Percentiles rank a stretch among this genome's conserved stretches.
These are phyloP conservation scores for Hyphopichia burtonii DNA, from an alignment of 1,139 yeast genomes.

Conservation along the genomic window DNA sequence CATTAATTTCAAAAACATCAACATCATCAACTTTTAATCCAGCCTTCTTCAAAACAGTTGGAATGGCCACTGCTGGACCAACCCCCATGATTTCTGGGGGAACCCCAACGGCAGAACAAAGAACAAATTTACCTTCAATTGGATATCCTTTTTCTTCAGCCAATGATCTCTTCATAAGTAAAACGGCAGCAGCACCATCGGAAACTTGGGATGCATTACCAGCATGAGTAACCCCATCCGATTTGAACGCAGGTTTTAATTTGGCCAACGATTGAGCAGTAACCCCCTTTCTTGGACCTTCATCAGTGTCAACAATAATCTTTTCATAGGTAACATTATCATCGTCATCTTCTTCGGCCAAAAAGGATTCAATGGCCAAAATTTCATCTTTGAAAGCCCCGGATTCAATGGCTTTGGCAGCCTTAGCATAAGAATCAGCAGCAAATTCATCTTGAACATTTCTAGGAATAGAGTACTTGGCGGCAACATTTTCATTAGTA, in stretches of 20 bases:
- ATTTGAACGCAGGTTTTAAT: constrained; percentile 83
- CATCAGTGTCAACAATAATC: constrained; percentile 67
- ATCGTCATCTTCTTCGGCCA: constrained; percentile 51
- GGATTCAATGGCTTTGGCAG: constrained; percentile 65
- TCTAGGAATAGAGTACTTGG: constrained; percentile 63
- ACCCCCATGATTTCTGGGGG: constrained; percentile 98
- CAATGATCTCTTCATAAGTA: constrained; percentile 82
- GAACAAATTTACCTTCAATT: constrained; percentile 71
- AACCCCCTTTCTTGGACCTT: constrained; percentile 88
- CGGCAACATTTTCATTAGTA: constrained; percentile 42
- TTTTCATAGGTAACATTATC: constrained; percentile 41
- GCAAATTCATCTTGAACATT: constrained; percentile 83
- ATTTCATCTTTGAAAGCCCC: constrained; percentile 86
- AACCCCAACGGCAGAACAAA: constrained; percentile 78
- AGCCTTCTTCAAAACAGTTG: constrained; percentile 66
- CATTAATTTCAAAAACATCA: constrained; percentile 82
- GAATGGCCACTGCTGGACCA: constrained; percentile 94
- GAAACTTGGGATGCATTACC: constrained; percentile 96
- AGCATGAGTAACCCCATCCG: constrained; percentile 84
- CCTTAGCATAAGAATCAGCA: constrained; percentile 79
- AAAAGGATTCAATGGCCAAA: constrained; percentile 63
- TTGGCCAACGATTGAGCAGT: constrained; percentile 73
- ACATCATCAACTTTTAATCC: constrained; percentile 67
- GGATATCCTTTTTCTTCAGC: constrained; percentile 74
- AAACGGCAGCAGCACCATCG: constrained; percentile 92